These are phyloP conservation scores for Cytospora schulzeri DNA, from an alignment of 2,329 filamentous ascomycete species.

Conservation along the genomic window DNA sequence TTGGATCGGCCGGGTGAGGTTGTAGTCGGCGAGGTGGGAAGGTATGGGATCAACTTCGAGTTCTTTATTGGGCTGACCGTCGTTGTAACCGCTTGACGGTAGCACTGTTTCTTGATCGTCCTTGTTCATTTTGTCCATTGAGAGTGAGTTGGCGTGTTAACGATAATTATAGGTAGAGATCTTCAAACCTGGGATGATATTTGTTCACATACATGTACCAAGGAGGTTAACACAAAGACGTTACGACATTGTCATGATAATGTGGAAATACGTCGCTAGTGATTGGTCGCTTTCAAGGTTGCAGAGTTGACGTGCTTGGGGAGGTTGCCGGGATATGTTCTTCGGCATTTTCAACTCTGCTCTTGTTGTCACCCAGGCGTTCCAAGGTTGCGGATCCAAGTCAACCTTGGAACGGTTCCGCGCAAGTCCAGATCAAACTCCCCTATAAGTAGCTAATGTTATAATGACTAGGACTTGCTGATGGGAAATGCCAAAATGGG, in stretches of 20 bases:
- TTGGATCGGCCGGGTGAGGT: slow-evolving; percentile 56
- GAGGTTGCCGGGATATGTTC: background rate
- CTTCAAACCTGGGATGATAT: background rate
- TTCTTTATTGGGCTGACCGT: background rate
- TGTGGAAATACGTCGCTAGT: background rate
- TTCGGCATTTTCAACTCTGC: background rate
- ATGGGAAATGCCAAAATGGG: too few species aligned
- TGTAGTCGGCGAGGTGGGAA: slow-evolving; percentile 58
- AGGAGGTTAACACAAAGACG: background rate
- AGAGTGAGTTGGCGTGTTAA: background rate
- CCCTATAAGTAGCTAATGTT: too few species aligned
- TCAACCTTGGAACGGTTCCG: background rate
- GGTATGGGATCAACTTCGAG: slow-evolving; percentile 35
- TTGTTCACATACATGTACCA: too few species aligned
- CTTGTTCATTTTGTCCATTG: background rate
- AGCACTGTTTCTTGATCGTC: background rate
- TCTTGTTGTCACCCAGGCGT: too few species aligned
- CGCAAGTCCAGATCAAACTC: background rate
- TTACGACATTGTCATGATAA: background rate
- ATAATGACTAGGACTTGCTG: too few species aligned
- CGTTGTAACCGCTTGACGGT: background rate
- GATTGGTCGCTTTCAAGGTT: background rate
- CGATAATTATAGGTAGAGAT: background rate
- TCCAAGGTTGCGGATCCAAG: background rate
- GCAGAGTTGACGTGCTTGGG: background rate